phyloP scores from a whole-genome alignment of 495 filamentous ascomycete genomes.

The Letharia lupina region DNA sequence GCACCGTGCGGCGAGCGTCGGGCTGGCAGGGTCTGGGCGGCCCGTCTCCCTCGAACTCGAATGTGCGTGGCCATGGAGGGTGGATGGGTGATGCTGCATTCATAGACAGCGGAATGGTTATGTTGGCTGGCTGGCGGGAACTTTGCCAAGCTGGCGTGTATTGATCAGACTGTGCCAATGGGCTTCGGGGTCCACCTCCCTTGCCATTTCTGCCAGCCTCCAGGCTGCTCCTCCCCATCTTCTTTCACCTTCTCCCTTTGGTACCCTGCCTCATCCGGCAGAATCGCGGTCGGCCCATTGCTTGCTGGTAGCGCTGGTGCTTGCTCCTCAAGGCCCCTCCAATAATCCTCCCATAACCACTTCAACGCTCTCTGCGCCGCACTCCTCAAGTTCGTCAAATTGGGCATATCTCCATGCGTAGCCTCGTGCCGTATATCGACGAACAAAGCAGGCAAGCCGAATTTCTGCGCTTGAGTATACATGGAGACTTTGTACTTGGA shows the following conservation, averaged over 20 bases:
- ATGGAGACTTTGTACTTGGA: constrained; percentile 65
- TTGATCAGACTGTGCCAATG: constrained; percentile 28
- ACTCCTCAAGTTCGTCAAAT: constrained; percentile 56
- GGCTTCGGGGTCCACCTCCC: constrained; percentile 54
- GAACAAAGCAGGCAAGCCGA: constrained; percentile 73
- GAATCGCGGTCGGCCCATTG: not conserved
- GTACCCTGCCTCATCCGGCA: not conserved
- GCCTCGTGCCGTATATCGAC: constrained; percentile 86
- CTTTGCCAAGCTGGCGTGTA: not conserved
- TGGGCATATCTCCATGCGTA: constrained; percentile 79
- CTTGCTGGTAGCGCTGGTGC: not conserved
- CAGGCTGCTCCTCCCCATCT: constrained; percentile 28
- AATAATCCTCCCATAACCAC: constrained; percentile 89
- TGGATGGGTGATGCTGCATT: not conserved
- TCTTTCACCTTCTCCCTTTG: constrained; percentile 16
- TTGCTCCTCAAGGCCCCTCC: constrained; percentile 37
- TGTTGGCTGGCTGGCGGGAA: not conserved
- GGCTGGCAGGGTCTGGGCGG: too few relatives aligned
- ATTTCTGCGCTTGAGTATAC: constrained; percentile 67
- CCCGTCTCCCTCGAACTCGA: not conserved
- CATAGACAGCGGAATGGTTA: not conserved
- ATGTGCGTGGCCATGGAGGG: not conserved
- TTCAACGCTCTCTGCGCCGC: constrained; percentile 58
- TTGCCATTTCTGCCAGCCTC: constrained; percentile 45
- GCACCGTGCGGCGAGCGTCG: not conserved